Percentiles rank a stretch among this genome's conserved stretches.
Evolutionary conservation across 2,329 filamentous ascomycete genomes (phyloP).

Genomic region (Nigrospora sphaerica): DNA sequence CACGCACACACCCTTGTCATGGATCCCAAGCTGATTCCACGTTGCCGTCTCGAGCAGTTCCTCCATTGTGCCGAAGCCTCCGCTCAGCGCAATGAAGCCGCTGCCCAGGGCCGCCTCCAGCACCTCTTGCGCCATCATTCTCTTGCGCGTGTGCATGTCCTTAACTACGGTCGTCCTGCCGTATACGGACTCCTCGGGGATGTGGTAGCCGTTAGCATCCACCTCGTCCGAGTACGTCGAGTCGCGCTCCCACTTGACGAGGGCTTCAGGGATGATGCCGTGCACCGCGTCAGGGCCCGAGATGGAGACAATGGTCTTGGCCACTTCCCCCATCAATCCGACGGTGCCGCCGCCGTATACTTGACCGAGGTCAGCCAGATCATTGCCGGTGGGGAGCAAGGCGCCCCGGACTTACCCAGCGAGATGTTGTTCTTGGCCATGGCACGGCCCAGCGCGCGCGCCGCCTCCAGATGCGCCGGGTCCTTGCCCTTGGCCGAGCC

Average conservation of each 20-base stretch:
- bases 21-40: conserved; percentile 97
- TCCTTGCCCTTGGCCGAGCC: conserved; percentile 70
- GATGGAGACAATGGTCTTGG: conserved; percentile 76
- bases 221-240: conserved; percentile 41
- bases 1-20: conserved; percentile 69
- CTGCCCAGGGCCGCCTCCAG: conserved; percentile 72
- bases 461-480: conserved; percentile 70
- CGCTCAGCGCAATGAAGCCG: conserved; percentile 78
- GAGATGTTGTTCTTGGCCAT: conserved; percentile 73
- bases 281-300: conserved; percentile 77
- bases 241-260: conserved; percentile 72
- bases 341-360: conserved; percentile 95
- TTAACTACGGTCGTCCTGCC: conserved; percentile 81
- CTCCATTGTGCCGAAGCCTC: conserved; percentile 92
- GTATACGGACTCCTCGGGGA: conserved; percentile 61
- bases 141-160: conserved; percentile 96
- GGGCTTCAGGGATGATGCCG: conserved; percentile 84
- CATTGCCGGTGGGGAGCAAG: neutral
- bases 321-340: conserved; percentile 92
- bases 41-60: conserved; percentile 87
- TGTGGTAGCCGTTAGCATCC: conserved; percentile 41
- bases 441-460: conserved; percentile 63
- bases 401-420: conserved; percentile 44
- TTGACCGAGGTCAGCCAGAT: conserved; percentile 14
- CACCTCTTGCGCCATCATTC: conserved; percentile 86